Percentiles rank a stretch among this genome's conserved stretches.
Evolutionary conservation across 2,329 filamentous ascomycete genomes (phyloP).

Genomic region (Emmonsiellopsis sp.): DNA sequence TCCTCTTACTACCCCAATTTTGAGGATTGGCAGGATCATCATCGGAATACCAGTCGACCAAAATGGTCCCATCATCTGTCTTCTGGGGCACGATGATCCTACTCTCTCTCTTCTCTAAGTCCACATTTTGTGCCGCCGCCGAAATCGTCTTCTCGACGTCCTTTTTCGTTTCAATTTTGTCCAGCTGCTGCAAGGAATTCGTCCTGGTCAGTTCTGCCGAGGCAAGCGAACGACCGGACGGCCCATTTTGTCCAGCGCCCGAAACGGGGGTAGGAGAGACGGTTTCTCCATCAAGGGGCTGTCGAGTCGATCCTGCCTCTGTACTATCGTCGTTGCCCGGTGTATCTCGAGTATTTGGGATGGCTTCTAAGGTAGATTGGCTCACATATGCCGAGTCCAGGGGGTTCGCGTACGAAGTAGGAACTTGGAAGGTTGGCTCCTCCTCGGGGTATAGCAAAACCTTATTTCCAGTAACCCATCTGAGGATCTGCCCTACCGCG

Average conservation of each 20-base stretch:
- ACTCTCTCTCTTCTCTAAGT: neutral
- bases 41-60: constrained; percentile 46
- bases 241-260: neutral
- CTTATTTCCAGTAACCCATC: constrained; percentile 29
- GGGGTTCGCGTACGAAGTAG: neutral
- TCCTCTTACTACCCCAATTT: constrained; percentile 43
- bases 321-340: neutral
- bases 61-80: constrained; percentile 19
- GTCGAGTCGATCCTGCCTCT: neutral
- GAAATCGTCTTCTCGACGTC: neutral
- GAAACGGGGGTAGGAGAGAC: neutral
- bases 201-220: neutral
- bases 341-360: no score
- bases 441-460: constrained; percentile 40
- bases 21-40: constrained; percentile 49
- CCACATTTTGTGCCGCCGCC: neutral
- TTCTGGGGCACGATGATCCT: neutral
- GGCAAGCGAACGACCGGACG: neutral
- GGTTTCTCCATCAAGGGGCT: neutral
- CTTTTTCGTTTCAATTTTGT: neutral
- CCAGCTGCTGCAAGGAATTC: neutral
- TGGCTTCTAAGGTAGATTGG: neutral
- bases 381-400: neutral
- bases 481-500: constrained; percentile 30
- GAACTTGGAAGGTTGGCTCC: constrained; percentile 9